These are phyloP conservation scores for Tulasnella sp. DNA, from an alignment of 768 basidiomycete species.

Conservation along the genomic window DNA sequence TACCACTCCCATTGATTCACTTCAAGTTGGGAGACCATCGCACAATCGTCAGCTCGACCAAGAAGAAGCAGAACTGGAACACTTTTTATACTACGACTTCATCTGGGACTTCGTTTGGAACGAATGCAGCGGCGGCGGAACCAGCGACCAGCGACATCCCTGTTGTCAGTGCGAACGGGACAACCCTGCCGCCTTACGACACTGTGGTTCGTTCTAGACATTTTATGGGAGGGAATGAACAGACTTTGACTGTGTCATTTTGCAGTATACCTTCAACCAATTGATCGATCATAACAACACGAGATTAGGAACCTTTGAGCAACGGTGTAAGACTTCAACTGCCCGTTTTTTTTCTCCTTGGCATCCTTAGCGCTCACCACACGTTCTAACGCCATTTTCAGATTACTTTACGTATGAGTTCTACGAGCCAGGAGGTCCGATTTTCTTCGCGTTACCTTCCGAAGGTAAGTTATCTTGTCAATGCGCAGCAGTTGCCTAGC, in stretches of 20 bases:
- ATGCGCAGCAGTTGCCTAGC: neutral
- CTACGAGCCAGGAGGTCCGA: constrained; percentile 26
- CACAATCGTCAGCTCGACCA: neutral
- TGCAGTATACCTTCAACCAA: constrained; percentile 23
- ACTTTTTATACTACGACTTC: neutral
- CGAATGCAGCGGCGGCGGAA: neutral
- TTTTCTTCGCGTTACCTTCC: constrained; percentile 17
- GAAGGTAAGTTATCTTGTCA: constrained; percentile 20
- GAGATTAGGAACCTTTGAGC: constrained; percentile 18
- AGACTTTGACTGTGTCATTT: neutral
- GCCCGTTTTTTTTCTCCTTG: neutral
- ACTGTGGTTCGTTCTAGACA: constrained; percentile 11
- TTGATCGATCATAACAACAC: constrained; percentile 18
- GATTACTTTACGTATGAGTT: constrained; percentile 28
- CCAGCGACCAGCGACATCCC: neutral
- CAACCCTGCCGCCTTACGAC: constrained; percentile 22
- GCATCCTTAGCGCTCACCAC: neutral
- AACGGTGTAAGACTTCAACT: constrained; percentile 19
- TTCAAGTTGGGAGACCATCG: constrained; percentile 9
- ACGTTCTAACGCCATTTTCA: neutral
- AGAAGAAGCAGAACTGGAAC: constrained; percentile 8
- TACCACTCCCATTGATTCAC: constrained; percentile 22
- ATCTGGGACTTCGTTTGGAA: neutral
- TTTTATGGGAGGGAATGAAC: neutral
- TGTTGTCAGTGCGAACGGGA: constrained; percentile 7